A percentile compares a stretch with the other conserved stretches of the same genome.
phyloP scores from a whole-genome alignment of 805 yeast genomes.

The Schwanniomyces vanrijiae region DNA sequence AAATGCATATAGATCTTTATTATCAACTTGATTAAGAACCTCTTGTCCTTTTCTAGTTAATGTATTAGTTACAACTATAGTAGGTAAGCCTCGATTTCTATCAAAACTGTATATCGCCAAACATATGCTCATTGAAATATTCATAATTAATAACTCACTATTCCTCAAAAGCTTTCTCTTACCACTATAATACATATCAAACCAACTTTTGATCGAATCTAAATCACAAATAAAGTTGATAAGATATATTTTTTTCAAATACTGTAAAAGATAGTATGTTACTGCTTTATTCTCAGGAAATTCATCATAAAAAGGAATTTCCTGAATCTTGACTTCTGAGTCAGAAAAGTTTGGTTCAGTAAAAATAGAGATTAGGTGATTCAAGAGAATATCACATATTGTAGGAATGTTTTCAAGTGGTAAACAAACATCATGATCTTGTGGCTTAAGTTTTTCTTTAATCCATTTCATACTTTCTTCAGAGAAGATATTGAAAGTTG shows the following conservation, averaged over 20 bases:
- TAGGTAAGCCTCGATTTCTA: not conserved
- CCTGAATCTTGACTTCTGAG: constrained; percentile 12
- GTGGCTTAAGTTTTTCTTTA: constrained; percentile 21
- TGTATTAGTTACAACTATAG: not conserved
- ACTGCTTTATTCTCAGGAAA: constrained; percentile 23
- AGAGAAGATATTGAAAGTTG: constrained; percentile 35
- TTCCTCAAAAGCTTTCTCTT: constrained; percentile 17
- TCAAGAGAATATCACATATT: constrained; percentile 17
- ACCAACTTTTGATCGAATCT: constrained; percentile 17
- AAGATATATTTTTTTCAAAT: constrained; percentile 20
- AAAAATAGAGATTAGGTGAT: constrained; percentile 23
- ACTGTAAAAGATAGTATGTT: constrained; percentile 27
- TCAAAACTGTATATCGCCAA: constrained; percentile 1
- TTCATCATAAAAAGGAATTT: constrained; percentile 18
- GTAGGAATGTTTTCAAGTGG: constrained; percentile 32
- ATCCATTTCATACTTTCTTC: constrained; percentile 35
- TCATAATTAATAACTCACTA: constrained; percentile 36
- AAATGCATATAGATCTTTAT: constrained; percentile 15
- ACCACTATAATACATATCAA: constrained; percentile 21
- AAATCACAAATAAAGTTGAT: constrained; percentile 20
- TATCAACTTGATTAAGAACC: not conserved
- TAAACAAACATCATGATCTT: constrained; percentile 14
- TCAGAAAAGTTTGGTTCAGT: constrained; percentile 27
- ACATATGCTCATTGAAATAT: constrained; percentile 10
- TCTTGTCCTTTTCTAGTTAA: not conserved